Percentiles rank a stretch among this genome's conserved stretches.
phyloP scores from a whole-genome alignment of 2,329 filamentous ascomycete genomes.

The Sarocladium oryzae region DNA sequence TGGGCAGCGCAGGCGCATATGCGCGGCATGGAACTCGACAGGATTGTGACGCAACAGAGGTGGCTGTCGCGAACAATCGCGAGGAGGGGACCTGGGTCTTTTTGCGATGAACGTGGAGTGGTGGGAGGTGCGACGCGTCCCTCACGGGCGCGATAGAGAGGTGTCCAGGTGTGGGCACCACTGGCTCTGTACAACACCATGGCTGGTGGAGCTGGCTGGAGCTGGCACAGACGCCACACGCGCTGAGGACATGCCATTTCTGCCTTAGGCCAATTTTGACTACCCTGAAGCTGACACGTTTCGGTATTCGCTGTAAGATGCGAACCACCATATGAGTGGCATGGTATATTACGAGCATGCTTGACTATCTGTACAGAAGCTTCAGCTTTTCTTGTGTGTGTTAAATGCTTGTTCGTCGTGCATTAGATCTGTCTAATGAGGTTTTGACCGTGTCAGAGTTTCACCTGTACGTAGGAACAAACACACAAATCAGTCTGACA shows the following conservation, averaged over 20 bases:
- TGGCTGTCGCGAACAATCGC: conserved; percentile 5
- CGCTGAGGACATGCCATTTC: no score
- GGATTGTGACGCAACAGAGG: neutral
- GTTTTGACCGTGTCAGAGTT: no score
- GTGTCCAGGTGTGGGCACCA: neutral
- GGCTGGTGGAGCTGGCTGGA: neutral
- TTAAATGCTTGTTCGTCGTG: no score
- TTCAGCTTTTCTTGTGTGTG: no score
- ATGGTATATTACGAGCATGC: no score
- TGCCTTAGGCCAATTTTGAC: neutral
- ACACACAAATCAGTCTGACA: no score
- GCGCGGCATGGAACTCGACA: conserved; percentile 29
- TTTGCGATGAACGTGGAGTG: conserved; percentile 9
- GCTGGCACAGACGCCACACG: no score
- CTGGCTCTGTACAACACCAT: no score
- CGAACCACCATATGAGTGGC: neutral
- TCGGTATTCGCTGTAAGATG: neutral
- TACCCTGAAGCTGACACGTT: neutral
- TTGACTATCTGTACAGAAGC: no score
- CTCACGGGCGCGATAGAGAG: conserved; percentile 11
- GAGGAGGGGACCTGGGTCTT: conserved; percentile 8
- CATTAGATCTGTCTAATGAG: no score
- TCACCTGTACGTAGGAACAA: no score
- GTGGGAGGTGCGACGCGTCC: conserved; percentile 12
- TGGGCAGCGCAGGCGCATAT: conserved; percentile 32